Conservation (phyloP, 2,329 filamentous ascomycete genomes). For the Ascocoryne sarcoides region DNA sequence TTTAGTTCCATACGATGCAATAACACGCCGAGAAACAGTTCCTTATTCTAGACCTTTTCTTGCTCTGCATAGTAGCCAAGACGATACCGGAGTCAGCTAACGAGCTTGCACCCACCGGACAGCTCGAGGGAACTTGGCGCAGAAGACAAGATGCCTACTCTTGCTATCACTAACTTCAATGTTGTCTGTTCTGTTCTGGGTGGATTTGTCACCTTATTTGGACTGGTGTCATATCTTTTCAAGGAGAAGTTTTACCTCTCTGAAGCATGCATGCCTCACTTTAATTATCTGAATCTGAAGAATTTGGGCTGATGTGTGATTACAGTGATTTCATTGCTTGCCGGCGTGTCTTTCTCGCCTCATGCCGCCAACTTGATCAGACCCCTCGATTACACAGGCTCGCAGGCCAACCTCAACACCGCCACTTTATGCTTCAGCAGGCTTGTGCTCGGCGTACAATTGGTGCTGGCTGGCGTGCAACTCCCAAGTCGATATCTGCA, state of each 20-base stretch:
- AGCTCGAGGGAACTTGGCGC: neutral
- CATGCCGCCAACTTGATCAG: slow-evolving; percentile 67
- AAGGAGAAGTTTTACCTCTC: slow-evolving; percentile 90
- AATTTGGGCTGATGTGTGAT: slow-evolving; percentile 1
- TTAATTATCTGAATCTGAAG: neutral
- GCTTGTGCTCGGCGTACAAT: slow-evolving; percentile 80
- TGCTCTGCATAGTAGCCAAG: slow-evolving; percentile 29
- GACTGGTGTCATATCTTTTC: slow-evolving; percentile 77
- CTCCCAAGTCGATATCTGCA: slow-evolving; percentile 74
- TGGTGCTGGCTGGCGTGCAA: slow-evolving; percentile 82
- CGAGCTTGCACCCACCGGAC: neutral
- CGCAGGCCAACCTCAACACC: slow-evolving; percentile 49
- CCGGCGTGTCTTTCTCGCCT: slow-evolving; percentile 71
- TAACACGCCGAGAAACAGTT: slow-evolving; percentile 29
- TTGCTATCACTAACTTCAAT: slow-evolving; percentile 44
- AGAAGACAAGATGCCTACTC: slow-evolving; percentile 33
- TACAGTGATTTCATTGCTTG: slow-evolving; percentile 72
- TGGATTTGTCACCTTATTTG: slow-evolving; percentile 84
- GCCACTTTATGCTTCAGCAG: slow-evolving; percentile 80
- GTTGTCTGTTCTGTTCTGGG: slow-evolving; percentile 60
- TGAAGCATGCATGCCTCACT: slow-evolving; percentile 60
- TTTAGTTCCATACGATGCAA: slow-evolving; percentile 35
- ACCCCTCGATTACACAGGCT: slow-evolving; percentile 65
- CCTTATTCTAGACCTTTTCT: slow-evolving; percentile 26
- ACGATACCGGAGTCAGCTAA: slow-evolving; percentile 34